Conservation (phyloP, 2,329 filamentous ascomycete genomes). For the Madurella mycetomatis region DNA sequence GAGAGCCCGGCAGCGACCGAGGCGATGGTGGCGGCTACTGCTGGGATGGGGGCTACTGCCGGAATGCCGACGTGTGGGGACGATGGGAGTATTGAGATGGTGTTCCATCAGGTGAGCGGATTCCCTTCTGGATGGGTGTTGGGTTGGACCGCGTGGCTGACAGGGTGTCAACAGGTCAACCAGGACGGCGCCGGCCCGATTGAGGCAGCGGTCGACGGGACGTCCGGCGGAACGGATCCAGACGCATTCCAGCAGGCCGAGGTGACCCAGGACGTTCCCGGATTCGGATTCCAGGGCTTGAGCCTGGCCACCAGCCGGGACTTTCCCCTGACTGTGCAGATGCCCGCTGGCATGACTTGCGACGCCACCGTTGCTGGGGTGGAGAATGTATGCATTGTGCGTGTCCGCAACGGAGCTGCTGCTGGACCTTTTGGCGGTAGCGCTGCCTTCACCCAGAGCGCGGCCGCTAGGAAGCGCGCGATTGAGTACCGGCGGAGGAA, state of each 20-base stretch:
- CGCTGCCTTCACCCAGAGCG: conserved; percentile 59
- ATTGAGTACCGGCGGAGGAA: conserved; percentile 48
- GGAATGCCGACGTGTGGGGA: conserved; percentile 60
- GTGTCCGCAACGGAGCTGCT: conserved; percentile 56
- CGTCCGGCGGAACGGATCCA: conserved; percentile 58
- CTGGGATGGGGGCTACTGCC: conserved; percentile 48
- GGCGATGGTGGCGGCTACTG: conserved; percentile 48
- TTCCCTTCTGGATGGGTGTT: neutral
- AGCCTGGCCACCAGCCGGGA: conserved; percentile 58
- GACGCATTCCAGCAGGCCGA: conserved; percentile 56
- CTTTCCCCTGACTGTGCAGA: conserved; percentile 60
- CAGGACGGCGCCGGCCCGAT: conserved; percentile 65
- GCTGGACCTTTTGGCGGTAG: conserved; percentile 65
- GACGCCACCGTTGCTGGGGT: conserved; percentile 54
- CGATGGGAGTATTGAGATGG: conserved; percentile 58
- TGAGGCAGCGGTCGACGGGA: conserved; percentile 55
- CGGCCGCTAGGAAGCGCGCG: conserved; percentile 56
- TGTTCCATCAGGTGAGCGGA: conserved; percentile 51
- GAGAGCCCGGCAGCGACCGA: conserved; percentile 44
- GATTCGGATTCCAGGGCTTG: conserved; percentile 51
- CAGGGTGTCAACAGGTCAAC: conserved; percentile 46
- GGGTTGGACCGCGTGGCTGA: neutral
- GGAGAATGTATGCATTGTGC: conserved; percentile 60
- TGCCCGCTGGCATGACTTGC: conserved; percentile 66
- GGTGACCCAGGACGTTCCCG: conserved; percentile 59